A percentile compares a stretch with the other conserved stretches of the same genome.
phyloP scores from a whole-genome alignment of 2,329 filamentous ascomycete genomes.

The Paecilomyces fulvus region DNA sequence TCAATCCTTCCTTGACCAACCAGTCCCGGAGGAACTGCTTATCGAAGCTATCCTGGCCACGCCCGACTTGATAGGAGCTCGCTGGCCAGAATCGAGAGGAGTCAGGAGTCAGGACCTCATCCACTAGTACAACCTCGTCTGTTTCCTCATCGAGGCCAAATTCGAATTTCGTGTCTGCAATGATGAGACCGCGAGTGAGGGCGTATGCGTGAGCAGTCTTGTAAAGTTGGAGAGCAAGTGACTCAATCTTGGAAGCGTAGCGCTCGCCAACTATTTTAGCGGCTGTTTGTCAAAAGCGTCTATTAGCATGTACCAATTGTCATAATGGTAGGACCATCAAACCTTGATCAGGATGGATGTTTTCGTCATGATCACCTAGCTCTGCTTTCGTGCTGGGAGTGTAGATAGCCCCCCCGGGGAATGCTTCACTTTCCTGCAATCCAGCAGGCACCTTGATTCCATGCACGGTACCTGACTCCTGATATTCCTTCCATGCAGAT shows the following conservation, averaged over 20 bases:
- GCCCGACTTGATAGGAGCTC: slow-evolving; percentile 62
- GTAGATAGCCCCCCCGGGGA: slow-evolving; percentile 60
- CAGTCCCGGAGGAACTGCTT: slow-evolving; percentile 82
- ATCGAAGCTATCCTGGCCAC: slow-evolving; percentile 75
- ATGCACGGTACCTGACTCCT: slow-evolving; percentile 66
- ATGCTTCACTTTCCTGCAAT: slow-evolving; percentile 60
- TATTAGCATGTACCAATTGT: background rate
- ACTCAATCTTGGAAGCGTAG: slow-evolving; percentile 57
- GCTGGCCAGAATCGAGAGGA: slow-evolving; percentile 80
- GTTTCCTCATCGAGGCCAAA: slow-evolving; percentile 61
- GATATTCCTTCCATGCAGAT: slow-evolving; percentile 73
- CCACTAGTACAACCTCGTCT: slow-evolving; percentile 63
- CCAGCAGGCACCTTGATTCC: slow-evolving; percentile 62
- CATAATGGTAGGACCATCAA: slow-evolving; percentile 13
- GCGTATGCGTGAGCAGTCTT: slow-evolving; percentile 38
- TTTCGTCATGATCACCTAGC: slow-evolving; percentile 70
- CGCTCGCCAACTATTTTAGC: slow-evolving; percentile 53
- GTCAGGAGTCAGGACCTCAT: slow-evolving; percentile 80
- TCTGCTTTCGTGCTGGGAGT: slow-evolving; percentile 83
- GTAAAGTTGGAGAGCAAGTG: slow-evolving; percentile 58
- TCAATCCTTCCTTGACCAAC: slow-evolving; percentile 63
- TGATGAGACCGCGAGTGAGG: slow-evolving; percentile 58
- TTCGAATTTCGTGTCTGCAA: slow-evolving; percentile 71
- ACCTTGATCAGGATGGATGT: slow-evolving; percentile 65
- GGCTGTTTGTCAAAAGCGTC: slow-evolving; percentile 29